Evolutionary conservation across 1,284 basidiomycete genomes (phyloP), one percentile per base, ranked within the genome.

Genomic region (Neonothopanus nambi): DNA sequence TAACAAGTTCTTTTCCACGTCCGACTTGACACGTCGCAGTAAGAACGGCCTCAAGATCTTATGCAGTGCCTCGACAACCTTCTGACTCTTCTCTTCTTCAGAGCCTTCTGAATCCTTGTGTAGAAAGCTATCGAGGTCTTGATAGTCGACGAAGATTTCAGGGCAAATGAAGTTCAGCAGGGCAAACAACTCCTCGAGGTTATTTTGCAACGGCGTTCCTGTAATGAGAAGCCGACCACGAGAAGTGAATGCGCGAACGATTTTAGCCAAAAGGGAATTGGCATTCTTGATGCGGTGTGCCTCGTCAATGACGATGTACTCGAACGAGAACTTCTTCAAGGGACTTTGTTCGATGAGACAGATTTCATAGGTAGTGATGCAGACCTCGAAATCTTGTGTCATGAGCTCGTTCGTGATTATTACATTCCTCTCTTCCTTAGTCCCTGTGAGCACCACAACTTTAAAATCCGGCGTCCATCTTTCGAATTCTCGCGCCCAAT

Each of bases 201-300:
- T 98, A 76, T 99, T 99, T 72, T 98, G 97, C 44, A 99, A 77
- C 1, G 96, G 97, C 13, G 96, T 99, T 24, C 49, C 97, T 1
- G 96, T 99, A 65, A 99, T 99, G 51, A 99, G 79, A 53, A 99
- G 75, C 33, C 97, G 80, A 1, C 93, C 93, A 39, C 96, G 85
- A 42, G 89, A 92, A 62, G 85, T 85, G 73, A 98, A 99, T 3
- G 90, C 79, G 57, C 96, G 86, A 50, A 99, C 95, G 64, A 99
- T 98, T 72, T 98, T 94, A 15, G 89, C 90, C 11, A 99, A 82
- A 64, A 98, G 90, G 26, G 94, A 98, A 68, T 99, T 94, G 64
- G 96, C 95, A 65, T 99, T 99, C 79, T 99, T 99, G 83, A 99
- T 99, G 36, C 96, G 90, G 67, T 99, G 97, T 0, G 96, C 97